A percentile compares a stretch with the other conserved stretches of the same genome.
These are phyloP conservation scores for Gonapodya sp. DNA, from an alignment of 192 early-diverging fungal genomes.

Conservation along the genomic window DNA sequence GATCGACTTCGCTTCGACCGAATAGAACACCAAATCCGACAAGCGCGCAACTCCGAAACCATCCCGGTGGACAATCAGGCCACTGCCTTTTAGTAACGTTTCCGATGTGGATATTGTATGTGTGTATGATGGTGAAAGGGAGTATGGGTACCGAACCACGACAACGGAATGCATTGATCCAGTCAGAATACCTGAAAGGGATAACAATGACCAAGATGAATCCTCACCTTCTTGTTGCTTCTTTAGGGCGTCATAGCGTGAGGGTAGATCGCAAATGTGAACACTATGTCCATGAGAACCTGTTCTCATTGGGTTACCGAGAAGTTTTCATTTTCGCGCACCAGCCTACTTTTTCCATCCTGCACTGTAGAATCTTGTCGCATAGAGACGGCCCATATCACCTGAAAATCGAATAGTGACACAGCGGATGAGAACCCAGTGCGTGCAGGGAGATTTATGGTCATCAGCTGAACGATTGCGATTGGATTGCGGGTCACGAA, in stretches of 20 bases:
- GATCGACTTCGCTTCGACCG: constrained; percentile 86
- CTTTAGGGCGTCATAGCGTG: constrained; percentile 56
- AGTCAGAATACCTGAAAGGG: not conserved
- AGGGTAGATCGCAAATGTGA: constrained; percentile 80
- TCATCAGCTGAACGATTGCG: not conserved
- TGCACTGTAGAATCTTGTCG: constrained; percentile 49
- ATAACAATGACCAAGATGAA: constrained; percentile 1
- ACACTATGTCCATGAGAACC: too few relatives aligned
- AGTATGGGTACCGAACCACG: too few relatives aligned
- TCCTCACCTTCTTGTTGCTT: constrained; percentile 43
- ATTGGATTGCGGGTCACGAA: not conserved
- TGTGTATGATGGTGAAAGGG: too few relatives aligned
- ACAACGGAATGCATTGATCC: too few relatives aligned
- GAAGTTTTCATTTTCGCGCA: not conserved
- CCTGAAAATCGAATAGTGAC: constrained; percentile 34
- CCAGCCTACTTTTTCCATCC: constrained; percentile 72
- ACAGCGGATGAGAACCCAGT: not conserved
- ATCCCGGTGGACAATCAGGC: constrained; percentile 60
- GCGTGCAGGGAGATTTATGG: not conserved
- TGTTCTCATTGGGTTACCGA: not conserved
- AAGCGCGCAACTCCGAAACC: constrained; percentile 74
- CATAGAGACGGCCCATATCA: constrained; percentile 92
- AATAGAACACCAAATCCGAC: constrained; percentile 87
- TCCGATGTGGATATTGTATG: too few relatives aligned
- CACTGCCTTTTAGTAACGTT: constrained; percentile 24